A percentile compares a stretch with the other conserved stretches of the same genome.
These are phyloP conservation scores for Fusarium concolor DNA, from an alignment of 2,329 filamentous ascomycete species.

Conservation along the genomic window DNA sequence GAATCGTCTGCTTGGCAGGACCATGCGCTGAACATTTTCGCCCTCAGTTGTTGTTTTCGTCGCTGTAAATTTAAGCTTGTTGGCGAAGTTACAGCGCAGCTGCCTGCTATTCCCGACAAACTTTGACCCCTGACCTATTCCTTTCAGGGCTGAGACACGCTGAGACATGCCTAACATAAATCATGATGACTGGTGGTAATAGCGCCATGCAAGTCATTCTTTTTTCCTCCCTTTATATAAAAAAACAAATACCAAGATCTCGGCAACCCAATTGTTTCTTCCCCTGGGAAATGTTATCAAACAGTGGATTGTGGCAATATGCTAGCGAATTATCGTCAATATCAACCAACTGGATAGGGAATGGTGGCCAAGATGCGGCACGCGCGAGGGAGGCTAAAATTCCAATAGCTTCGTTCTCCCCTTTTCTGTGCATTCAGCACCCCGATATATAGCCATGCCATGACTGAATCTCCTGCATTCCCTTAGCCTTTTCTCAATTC, in stretches of 20 bases:
- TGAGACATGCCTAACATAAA: background rate
- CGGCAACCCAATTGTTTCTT: slow-evolving; percentile 5
- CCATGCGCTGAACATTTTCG: background rate
- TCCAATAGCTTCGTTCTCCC: slow-evolving; percentile 20
- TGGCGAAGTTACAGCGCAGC: no score
- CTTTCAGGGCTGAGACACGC: background rate
- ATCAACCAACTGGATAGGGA: background rate
- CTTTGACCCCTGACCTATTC: background rate
- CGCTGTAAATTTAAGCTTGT: background rate
- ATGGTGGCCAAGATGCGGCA: background rate
- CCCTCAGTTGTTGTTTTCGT: background rate
- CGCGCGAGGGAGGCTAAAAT: slow-evolving; percentile 17
- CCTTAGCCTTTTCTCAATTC: background rate
- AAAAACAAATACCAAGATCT: background rate
- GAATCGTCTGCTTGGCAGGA: background rate
- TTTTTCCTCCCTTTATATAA: slow-evolving; percentile 14
- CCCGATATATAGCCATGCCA: slow-evolving; percentile 12
- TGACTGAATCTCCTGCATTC: background rate
- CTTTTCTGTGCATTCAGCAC: slow-evolving; percentile 7
- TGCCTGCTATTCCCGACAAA: background rate
- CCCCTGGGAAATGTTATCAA: background rate
- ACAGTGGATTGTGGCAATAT: background rate
- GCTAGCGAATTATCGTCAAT: background rate
- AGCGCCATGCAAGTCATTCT: slow-evolving; percentile 2
- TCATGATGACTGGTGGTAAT: background rate